A percentile compares a stretch with the other conserved stretches of the same genome.
These are phyloP conservation scores for Paramecium primaurelia DNA, from an alignment of 73 alveolate species.

Conservation along the genomic window DNA sequence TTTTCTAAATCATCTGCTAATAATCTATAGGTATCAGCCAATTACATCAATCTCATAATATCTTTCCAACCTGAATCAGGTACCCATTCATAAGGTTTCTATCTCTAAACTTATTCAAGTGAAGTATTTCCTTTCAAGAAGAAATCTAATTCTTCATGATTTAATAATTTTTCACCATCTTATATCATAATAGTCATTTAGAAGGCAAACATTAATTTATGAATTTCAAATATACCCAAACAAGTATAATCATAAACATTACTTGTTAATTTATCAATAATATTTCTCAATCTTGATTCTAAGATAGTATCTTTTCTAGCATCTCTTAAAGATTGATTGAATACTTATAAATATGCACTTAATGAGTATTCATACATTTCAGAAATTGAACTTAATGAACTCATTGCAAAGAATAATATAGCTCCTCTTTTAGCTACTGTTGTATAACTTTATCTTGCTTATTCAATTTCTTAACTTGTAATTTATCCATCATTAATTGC, in stretches of 20 bases:
- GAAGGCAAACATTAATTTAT: conserved; percentile 99
- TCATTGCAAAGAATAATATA: conserved; percentile 98
- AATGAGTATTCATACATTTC: conserved; percentile 99
- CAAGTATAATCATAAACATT: conserved; percentile 98
- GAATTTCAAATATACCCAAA: conserved; percentile 97
- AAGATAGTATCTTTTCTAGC: conserved; percentile 97
- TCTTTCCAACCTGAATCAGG: conserved; percentile 98
- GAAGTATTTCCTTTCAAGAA: conserved; percentile 99
- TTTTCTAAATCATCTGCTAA: conserved; percentile 79
- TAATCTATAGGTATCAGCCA: conserved; percentile 82
- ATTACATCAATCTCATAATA: conserved; percentile 80
- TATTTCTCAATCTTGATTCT: conserved; percentile 93
- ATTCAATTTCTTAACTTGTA: conserved; percentile 94
- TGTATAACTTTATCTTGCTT: conserved; percentile 84
- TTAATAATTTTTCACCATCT: conserved; percentile 96
- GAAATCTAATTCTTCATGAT: conserved; percentile 96
- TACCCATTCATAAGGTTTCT: conserved; percentile 82
- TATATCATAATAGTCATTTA: conserved; percentile 99
- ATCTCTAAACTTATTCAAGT: conserved; percentile 86
- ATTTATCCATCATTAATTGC: conserved; percentile 88
- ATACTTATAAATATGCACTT: conserved; percentile 96
- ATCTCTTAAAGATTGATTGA: conserved; percentile 96
- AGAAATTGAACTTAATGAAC: conserved; percentile 97
- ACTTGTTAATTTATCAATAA: conserved; percentile 95
- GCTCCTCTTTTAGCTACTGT: conserved; percentile 99